Evolutionary conservation across 257 asterid species (phyloP), one percentile per base, ranked within the genome.

Genomic region (Solanum piurae): DNA sequence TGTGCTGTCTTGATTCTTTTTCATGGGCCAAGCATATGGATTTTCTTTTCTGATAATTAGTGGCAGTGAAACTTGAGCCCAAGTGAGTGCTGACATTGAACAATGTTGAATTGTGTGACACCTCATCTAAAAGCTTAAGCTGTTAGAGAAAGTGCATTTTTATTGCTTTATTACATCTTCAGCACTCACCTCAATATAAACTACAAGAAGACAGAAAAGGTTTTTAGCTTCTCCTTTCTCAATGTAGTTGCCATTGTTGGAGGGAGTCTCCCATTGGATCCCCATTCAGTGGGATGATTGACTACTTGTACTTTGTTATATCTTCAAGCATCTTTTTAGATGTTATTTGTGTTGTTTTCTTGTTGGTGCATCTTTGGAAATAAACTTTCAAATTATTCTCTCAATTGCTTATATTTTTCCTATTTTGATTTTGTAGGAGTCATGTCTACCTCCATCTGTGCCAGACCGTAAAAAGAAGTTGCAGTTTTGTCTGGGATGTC

Each of bases 401-500:
- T 29, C 29, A 49, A n/a, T n/a, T 86, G 75, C 75, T 73, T 36
- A 85, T 21, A 66, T 87, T 49, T 12, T 88, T 87, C 60, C 44
- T 76, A 73, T 69, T 44, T 55, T 90, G 84, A 76, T 89, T 89
- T 86, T 71, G 84, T 93, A 97, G 99, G 90, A 89, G 87, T 95
- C 96, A 85, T 95, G 98, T 87, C 92, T 97, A 42, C 98, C 97
- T 64, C 90, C 95, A 86, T 90, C 97, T 44, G 77, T 95, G 90
- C 94, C 94, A 87, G 95, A 95, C 89, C 92, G 93, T 88, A 93
- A 94, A 88, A 89, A 89, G 88, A 95, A 94, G 92, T 91, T 97
- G 88, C 95, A 94, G 76, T 97, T 97, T 90, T 89, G 95, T 92
- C 91, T 95, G 93, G 98, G 96, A 86, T 93, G 98, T 87, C 98